Evolutionary conservation across 257 asterid species (phyloP).

Genomic region (Lantana camara): DNA sequence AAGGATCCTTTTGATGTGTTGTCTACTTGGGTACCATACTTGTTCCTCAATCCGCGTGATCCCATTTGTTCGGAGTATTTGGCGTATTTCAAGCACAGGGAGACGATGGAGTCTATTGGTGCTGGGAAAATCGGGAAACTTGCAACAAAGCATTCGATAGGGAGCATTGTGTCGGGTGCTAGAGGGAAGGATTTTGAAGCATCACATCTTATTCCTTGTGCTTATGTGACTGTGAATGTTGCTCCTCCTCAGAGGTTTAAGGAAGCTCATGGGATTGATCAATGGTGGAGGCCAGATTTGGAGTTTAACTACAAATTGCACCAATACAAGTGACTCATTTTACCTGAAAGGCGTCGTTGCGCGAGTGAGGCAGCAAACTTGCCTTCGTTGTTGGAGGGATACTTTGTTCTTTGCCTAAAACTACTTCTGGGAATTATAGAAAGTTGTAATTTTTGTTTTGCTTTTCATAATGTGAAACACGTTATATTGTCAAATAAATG

Average conservation of each 20-base stretch:
- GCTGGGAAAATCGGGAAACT: conserved; percentile 57
- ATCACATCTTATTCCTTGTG: conserved; percentile 71
- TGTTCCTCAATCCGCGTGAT: conserved; percentile 62
- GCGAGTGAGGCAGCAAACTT: background rate
- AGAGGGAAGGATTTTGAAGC: conserved; percentile 56
- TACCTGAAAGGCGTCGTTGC: background rate
- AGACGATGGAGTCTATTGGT: conserved; percentile 58
- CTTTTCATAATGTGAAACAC: no score
- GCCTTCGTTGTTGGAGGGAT: background rate
- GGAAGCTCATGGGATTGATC: conserved; percentile 69
- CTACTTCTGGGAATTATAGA: no score
- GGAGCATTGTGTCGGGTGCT: conserved; percentile 42
- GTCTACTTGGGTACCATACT: conserved; percentile 70
- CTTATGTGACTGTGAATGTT: conserved; percentile 46
- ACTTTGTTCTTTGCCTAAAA: no score
- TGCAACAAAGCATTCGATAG: conserved; percentile 62
- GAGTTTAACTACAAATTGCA: conserved; percentile 38
- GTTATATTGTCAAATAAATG: no score
- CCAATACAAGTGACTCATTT: conserved; percentile 29
- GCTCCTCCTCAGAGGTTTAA: conserved; percentile 35
- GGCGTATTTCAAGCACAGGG: conserved; percentile 69
- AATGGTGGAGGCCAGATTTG: conserved; percentile 71
- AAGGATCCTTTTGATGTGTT: conserved; percentile 38
- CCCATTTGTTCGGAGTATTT: conserved; percentile 65
- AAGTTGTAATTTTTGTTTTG: no score